phyloP scores from a whole-genome alignment of 208 protist species.

The Crithidia sp. region DNA sequence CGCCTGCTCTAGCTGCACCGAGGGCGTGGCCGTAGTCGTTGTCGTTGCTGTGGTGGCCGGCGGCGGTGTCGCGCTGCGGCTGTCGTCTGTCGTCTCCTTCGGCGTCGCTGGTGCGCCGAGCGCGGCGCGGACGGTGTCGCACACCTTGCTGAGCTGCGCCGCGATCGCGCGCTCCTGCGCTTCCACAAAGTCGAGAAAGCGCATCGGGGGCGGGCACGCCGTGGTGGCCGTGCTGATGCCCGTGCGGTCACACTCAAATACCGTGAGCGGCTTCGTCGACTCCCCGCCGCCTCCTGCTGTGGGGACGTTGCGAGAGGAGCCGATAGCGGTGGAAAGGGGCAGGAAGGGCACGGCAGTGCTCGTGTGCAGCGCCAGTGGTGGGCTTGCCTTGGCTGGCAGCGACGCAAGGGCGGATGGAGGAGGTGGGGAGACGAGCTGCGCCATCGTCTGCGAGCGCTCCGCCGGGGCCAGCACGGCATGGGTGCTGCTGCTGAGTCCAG shows the following conservation, averaged over 20 bases:
- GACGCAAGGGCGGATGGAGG: background rate
- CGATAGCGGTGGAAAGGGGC: conserved; percentile 2
- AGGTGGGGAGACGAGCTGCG: conserved; percentile 20
- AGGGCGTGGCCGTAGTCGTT: background rate
- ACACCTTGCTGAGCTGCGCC: conserved; percentile 32
- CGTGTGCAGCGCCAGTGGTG: background rate
- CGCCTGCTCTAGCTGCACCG: conserved; percentile 27
- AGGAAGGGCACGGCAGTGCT: conserved; percentile 1
- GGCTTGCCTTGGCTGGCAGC: background rate
- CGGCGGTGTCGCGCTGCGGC: background rate
- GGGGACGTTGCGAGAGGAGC: background rate
- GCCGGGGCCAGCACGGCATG: background rate
- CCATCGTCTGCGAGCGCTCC: conserved; percentile 7
- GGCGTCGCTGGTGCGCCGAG: conserved; percentile 17
- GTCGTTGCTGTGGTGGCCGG: background rate
- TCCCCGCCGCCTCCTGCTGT: background rate
- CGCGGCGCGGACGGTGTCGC: conserved; percentile 15
- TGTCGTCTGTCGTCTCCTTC: background rate
- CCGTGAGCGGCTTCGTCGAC: background rate
- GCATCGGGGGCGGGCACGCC: conserved; percentile 8
- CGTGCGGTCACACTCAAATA: background rate
- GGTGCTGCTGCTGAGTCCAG: conserved; percentile 4
- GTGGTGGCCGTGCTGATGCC: background rate
- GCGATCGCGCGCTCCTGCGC: conserved; percentile 36
- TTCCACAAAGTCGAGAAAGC: conserved; percentile 33